These are phyloP conservation scores for Obba rivulosa DNA, from an alignment of 768 basidiomycete species.

Conservation along the genomic window DNA sequence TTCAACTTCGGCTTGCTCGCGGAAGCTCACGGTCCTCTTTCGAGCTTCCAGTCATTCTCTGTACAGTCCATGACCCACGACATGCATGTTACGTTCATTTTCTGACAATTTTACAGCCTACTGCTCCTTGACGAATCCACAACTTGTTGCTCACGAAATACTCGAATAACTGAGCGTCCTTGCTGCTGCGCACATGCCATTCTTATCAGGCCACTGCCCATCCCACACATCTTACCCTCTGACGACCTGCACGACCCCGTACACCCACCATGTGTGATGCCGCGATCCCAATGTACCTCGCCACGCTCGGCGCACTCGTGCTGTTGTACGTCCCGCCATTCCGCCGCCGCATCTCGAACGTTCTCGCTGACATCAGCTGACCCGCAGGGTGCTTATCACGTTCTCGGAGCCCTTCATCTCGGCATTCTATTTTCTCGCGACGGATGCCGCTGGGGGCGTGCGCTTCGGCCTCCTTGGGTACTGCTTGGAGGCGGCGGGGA, in stretches of 20 bases:
- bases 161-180: background rate
- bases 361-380: background rate
- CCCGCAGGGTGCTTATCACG: conserved; percentile 5
- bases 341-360: background rate
- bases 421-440: conserved; percentile 5
- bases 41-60: no score
- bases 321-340: conserved; percentile 8
- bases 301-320: conserved; percentile 4
- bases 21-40: no score
- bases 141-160: background rate
- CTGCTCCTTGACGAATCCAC: background rate
- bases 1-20: no score
- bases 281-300: conserved; percentile 9
- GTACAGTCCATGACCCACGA: no score
- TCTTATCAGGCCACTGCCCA: background rate
- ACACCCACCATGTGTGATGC: conserved; percentile 2
- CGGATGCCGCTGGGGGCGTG: conserved; percentile 1
- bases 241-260: background rate
- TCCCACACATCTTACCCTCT: background rate
- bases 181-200: background rate
- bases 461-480: conserved; percentile 7
- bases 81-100: no score
- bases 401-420: conserved; percentile 8
- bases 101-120: background rate
- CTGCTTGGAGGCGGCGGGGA: background rate